These are phyloP conservation scores for Eucalyptus regnans DNA, from an alignment of 345 rosid genomes.

Conservation along the genomic window DNA sequence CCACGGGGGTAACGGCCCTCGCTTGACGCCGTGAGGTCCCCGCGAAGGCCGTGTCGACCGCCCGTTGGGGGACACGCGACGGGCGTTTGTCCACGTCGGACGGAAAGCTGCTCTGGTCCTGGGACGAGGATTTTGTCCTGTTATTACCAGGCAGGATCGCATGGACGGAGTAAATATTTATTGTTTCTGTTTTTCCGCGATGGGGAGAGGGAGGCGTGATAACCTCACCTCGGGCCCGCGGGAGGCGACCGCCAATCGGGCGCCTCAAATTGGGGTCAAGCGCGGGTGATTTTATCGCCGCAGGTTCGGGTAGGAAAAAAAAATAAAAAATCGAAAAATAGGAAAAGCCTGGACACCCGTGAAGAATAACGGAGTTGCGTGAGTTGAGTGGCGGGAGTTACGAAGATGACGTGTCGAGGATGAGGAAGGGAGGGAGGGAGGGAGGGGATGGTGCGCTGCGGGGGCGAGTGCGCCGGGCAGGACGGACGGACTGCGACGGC, in stretches of 20 bases:
- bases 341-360: not conserved
- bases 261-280: not conserved
- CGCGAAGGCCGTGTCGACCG: not conserved
- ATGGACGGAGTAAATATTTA: not conserved
- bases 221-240: not conserved
- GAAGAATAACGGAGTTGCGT: not conserved
- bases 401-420: not conserved
- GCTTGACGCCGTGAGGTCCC: not conserved
- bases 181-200: not conserved
- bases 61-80: not conserved
- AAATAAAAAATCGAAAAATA: too few species aligned
- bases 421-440: not conserved
- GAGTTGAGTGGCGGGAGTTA: not conserved
- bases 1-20: not conserved
- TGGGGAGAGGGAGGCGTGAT: not conserved
- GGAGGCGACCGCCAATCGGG: not conserved
- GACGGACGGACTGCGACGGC: not conserved
- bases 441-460: not conserved
- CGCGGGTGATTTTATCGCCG: not conserved
- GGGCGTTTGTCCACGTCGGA: constrained; percentile 1
- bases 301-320: not conserved
- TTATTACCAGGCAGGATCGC: constrained; percentile 20
- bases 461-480: not conserved
- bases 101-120: constrained; percentile 27
- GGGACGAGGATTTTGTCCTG: constrained; percentile 25